These are phyloP conservation scores for Arachnopeziza araneosa DNA, from an alignment of 2,329 filamentous ascomycete genomes.

Conservation along the genomic window DNA sequence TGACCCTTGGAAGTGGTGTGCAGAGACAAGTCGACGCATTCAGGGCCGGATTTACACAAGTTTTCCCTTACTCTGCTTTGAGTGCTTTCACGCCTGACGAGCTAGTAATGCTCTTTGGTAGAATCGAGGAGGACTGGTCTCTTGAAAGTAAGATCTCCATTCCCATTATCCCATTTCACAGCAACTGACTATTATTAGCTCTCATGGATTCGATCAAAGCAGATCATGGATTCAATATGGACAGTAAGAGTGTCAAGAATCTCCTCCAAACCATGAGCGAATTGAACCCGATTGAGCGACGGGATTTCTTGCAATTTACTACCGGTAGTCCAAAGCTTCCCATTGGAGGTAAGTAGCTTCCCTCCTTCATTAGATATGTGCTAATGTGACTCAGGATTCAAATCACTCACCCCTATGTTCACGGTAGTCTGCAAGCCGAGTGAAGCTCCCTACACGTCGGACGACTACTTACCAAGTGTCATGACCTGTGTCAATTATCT, in stretches of 20 bases:
- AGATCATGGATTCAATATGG: constrained; percentile 97
- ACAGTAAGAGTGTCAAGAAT: constrained; percentile 92
- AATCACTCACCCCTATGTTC: constrained; percentile 94
- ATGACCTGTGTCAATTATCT: constrained; percentile 99
- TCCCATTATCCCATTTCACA: neutral
- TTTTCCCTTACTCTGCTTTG: constrained; percentile 90
- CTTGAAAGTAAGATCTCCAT: constrained; percentile 70
- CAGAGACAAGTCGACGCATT: constrained; percentile 88
- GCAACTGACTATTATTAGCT: constrained; percentile 43
- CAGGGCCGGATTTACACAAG: constrained; percentile 83
- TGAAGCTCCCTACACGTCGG: constrained; percentile 85
- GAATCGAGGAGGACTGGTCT: constrained; percentile 92
- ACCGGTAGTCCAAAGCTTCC: constrained; percentile 97
- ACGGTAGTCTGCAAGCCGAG: constrained; percentile 99
- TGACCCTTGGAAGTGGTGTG: constrained; percentile 86
- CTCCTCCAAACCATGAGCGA: constrained; percentile 93
- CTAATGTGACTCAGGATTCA: constrained; percentile 67
- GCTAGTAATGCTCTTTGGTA: constrained; percentile 88
- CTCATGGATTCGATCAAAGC: constrained; percentile 98
- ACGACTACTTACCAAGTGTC: constrained; percentile 98
- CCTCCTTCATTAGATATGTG: neutral
- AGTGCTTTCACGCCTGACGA: constrained; percentile 94
- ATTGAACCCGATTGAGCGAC: constrained; percentile 64
- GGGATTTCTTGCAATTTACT: constrained; percentile 95
- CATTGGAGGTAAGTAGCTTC: constrained; percentile 72